Evolutionary conservation across 805 yeast genomes (phyloP).

Genomic region (Kregervanrija delftensis): DNA sequence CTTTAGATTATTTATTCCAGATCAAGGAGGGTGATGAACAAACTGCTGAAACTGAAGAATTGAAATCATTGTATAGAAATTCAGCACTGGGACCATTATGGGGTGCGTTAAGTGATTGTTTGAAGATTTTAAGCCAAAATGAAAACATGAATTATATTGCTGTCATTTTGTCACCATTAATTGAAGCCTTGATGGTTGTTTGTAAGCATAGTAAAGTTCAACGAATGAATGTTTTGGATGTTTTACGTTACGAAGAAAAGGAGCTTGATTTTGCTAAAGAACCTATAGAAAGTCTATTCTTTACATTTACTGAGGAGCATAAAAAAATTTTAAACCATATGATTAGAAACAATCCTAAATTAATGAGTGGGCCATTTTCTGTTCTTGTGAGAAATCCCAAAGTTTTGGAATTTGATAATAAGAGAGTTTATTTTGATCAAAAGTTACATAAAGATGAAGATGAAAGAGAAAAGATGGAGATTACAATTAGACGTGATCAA

Average conservation of each 20-base stretch:
- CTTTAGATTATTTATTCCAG: conserved; percentile 75
- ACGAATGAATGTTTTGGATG: conserved; percentile 48
- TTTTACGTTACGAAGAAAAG: conserved; percentile 53
- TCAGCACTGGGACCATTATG: conserved; percentile 74
- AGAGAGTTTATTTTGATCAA: conserved; percentile 76
- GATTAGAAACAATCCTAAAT: conserved; percentile 84
- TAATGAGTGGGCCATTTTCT: conserved; percentile 94
- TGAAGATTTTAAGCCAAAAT: conserved; percentile 55
- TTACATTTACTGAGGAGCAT: conserved; percentile 83
- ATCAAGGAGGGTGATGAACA: conserved; percentile 26
- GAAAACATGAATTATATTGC: conserved; percentile 57
- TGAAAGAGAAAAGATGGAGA: conserved; percentile 33
- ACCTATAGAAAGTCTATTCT: conserved; percentile 72
- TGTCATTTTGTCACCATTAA: conserved; percentile 74
- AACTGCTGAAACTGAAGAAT: conserved; percentile 35
- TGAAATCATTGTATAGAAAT: conserved; percentile 56
- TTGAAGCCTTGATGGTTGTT: conserved; percentile 93
- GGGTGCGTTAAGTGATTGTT: conserved; percentile 75
- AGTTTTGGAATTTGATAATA: conserved; percentile 91
- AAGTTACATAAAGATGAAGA: conserved; percentile 48
- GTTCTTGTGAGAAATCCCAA: conserved; percentile 82
- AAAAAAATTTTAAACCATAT: conserved; percentile 81
- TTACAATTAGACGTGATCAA: conserved; percentile 78
- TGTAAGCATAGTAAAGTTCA: conserved; percentile 75
- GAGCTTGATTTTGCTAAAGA: conserved; percentile 63